Evolutionary conservation across 495 filamentous ascomycete species (phyloP).

Genomic region (Acidomyces sp.): DNA sequence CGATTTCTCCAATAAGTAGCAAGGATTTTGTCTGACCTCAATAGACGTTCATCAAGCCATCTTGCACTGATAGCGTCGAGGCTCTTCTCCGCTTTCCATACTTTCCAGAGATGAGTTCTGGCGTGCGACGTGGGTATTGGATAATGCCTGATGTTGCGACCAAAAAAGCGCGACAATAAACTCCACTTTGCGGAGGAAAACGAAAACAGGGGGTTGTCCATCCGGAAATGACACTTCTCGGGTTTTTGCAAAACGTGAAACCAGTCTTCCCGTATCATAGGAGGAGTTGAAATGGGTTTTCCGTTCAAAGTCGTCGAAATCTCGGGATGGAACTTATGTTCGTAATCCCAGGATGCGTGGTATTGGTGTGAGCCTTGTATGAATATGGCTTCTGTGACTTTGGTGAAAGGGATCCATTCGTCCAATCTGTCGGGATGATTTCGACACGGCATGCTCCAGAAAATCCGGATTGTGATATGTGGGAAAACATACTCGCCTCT

Average conservation of each 20-base stretch:
- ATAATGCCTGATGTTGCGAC: slow-evolving; percentile 38
- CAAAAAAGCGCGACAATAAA: slow-evolving; percentile 34
- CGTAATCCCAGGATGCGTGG: slow-evolving; percentile 44
- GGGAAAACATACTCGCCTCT: slow-evolving; percentile 44
- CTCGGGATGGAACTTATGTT: slow-evolving; percentile 49
- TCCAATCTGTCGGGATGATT: slow-evolving; percentile 41
- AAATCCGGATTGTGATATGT: slow-evolving; percentile 42
- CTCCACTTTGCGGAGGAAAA: slow-evolving; percentile 38
- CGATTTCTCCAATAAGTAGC: slow-evolving; percentile 45
- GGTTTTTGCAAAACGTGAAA: slow-evolving; percentile 44
- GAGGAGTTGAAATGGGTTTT: slow-evolving; percentile 40
- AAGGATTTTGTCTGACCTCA: slow-evolving; percentile 43
- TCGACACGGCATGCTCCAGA: slow-evolving; percentile 46
- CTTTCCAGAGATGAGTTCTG: slow-evolving; percentile 50
- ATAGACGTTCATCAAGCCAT: slow-evolving; percentile 49
- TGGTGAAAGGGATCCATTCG: slow-evolving; percentile 47
- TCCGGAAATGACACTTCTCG: slow-evolving; percentile 38
- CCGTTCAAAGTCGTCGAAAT: slow-evolving; percentile 48
- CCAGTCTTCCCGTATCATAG: slow-evolving; percentile 46
- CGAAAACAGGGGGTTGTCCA: slow-evolving; percentile 44
- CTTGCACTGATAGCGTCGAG: slow-evolving; percentile 49
- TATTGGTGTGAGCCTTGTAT: slow-evolving; percentile 42
- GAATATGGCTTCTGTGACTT: slow-evolving; percentile 47
- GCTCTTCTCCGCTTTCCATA: slow-evolving; percentile 46
- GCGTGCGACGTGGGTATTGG: slow-evolving; percentile 44